Evolutionary conservation across 495 filamentous ascomycete genomes (phyloP), one percentile per base, ranked within the genome.

Genomic region (Clavariopsis aquatica): DNA sequence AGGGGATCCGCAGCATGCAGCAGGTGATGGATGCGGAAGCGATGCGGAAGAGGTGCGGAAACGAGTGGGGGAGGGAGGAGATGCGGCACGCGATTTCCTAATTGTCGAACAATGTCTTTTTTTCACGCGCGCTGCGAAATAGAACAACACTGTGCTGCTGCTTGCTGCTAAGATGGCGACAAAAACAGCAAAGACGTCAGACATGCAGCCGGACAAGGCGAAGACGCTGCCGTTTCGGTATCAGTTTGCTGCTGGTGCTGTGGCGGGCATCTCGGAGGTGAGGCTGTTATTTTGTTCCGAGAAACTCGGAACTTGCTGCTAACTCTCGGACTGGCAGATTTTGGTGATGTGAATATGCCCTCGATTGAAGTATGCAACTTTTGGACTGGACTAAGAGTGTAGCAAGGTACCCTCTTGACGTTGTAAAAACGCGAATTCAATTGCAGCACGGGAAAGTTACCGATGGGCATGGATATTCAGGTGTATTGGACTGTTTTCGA

Each of bases 351-450:
- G 53, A 57, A 36, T 43, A 24, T 29, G 15, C 15, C 17, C 15
- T 22, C 22, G 41, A 22, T n/a, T n/a, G n/a, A n/a, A n/a, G n/a
- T n/a, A n/a, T 15, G 46, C 20, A 7, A 1, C 10, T 2, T 2
- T 49, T 26, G 52, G 13, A 9, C 2, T 4, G 7, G 17, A 29
- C 59, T 67, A 62, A 62, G 64, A 67, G n/a, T 47, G 64, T 62
- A 67, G 57, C 38, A 62, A 67, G 64, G 64, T 67, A 67, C 58
- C 64, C 64, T 15, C 52, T 67, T 26, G 64, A 67, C 31, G 58
- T 67, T 20, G 64, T 67, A 1, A 67, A 67, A 34, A 67, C 64
- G 1, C 38, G 64, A 36, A 67, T 67, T 45, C 64, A 67, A 45
- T 22, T 67, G 10, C 64, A 67, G 53, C 64, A 67, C 36, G 64